phyloP scores from a whole-genome alignment of 2,329 filamentous ascomycete genomes.

The Trichoderma gracile region DNA sequence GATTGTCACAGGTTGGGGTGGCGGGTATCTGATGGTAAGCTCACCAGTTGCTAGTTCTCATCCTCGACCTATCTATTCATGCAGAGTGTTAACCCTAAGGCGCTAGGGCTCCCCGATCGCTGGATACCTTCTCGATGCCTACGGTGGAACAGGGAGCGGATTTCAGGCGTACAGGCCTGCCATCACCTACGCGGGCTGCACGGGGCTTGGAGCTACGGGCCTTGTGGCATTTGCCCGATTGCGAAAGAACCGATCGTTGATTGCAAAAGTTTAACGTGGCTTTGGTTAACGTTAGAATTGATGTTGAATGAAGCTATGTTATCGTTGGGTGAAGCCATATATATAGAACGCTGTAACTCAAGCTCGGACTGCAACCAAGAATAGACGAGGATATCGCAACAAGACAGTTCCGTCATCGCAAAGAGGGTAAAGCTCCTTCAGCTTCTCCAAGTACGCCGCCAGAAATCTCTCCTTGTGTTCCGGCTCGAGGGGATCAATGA shows the following conservation, averaged over 20 bases:
- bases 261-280: conserved; percentile 33
- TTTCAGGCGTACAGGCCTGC: conserved; percentile 56
- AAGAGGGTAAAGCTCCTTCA: conserved; percentile 48
- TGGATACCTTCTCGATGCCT: conserved; percentile 56
- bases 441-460: conserved; percentile 45
- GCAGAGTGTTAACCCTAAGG: too few relatives aligned
- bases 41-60: neutral
- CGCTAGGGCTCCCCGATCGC: conserved; percentile 56
- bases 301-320: neutral
- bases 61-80: neutral
- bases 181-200: conserved; percentile 59
- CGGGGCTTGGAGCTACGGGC: conserved; percentile 47
- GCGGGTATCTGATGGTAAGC: conserved; percentile 57
- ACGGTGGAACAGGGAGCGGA: conserved; percentile 49
- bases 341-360: conserved; percentile 8
- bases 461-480: conserved; percentile 48
- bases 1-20: conserved; percentile 59
- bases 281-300: neutral
- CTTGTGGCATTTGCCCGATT: conserved; percentile 47
- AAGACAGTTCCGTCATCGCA: conserved; percentile 54
- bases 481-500: conserved; percentile 48
- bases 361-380: conserved; percentile 48
- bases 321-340: neutral
- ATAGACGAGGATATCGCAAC: conserved; percentile 57
- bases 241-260: conserved; percentile 40